phyloP scores from a whole-genome alignment of 495 filamentous ascomycete genomes.

The Apodospora peruviana region DNA sequence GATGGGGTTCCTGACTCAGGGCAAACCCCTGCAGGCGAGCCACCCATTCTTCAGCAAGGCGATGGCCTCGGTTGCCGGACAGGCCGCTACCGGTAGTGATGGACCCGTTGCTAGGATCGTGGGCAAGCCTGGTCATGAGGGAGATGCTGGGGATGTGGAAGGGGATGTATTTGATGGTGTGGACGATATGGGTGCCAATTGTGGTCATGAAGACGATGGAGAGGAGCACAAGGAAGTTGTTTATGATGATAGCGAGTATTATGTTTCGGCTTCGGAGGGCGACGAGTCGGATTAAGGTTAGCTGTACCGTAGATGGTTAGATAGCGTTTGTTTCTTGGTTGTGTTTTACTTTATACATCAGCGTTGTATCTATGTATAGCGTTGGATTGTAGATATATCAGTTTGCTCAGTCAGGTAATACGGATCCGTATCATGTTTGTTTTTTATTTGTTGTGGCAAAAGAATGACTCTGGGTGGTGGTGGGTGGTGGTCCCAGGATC shows the following conservation, averaged over 20 bases:
- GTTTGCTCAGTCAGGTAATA: too few species aligned
- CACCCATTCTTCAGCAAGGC: conserved; percentile 41
- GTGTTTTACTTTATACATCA: too few species aligned
- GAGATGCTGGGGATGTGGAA: conserved; percentile 1
- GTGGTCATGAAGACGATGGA: conserved; percentile 10
- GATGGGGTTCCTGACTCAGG: conserved; percentile 49
- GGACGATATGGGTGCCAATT: conserved; percentile 15
- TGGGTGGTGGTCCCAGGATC: too few species aligned
- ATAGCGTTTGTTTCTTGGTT: background rate
- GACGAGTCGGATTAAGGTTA: background rate
- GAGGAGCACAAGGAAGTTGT: conserved; percentile 13
- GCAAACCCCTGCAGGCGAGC: conserved; percentile 32
- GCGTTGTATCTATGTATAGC: too few species aligned
- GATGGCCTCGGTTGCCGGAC: background rate
- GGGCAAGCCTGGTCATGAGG: background rate
- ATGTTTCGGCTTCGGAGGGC: too few species aligned
- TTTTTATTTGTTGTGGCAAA: too few species aligned
- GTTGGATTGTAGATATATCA: too few species aligned
- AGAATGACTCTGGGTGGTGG: too few species aligned
- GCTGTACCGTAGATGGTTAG: background rate
- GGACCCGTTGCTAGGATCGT: too few species aligned
- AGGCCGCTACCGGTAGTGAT: too few species aligned
- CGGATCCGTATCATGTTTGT: too few species aligned
- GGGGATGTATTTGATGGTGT: conserved; percentile 13
- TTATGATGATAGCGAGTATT: conserved; percentile 10